Conservation (phyloP, 208 protist genomes). For the Strigomonas culicis region DNA sequence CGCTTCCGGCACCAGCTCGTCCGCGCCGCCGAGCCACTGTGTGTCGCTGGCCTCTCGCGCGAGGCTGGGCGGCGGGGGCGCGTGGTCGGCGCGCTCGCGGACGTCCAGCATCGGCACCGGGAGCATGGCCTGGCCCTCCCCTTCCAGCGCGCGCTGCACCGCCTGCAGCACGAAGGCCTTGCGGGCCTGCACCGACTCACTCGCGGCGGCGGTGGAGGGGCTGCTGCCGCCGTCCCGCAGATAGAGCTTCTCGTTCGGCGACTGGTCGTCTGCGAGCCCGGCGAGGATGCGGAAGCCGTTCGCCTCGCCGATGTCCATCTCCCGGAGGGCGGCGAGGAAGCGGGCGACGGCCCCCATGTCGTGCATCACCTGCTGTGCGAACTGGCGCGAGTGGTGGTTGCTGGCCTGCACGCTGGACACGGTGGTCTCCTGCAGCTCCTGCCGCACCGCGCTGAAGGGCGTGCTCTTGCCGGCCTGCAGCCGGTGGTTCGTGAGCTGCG, state of each 20-base stretch:
- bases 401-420: conserved; percentile 3
- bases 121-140: background rate
- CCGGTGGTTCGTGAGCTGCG: conserved; percentile 10
- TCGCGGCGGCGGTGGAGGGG: background rate
- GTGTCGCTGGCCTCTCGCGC: background rate
- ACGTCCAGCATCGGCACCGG: background rate
- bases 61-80: background rate
- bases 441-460: background rate
- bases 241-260: conserved; percentile 31
- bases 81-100: background rate
- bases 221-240: conserved; percentile 16
- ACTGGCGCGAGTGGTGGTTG: conserved; percentile 15
- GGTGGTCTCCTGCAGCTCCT: conserved; percentile 2
- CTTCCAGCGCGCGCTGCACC: conserved; percentile 39
- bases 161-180: conserved; percentile 58
- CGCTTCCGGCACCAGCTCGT: background rate
- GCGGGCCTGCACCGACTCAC: conserved; percentile 20
- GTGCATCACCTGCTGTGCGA: conserved; percentile 64
- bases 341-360: conserved; percentile 59
- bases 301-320: conserved; percentile 58
- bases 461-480: background rate
- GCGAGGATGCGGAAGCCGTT: conserved; percentile 45
- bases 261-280: conserved; percentile 29
- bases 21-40: too few relatives aligned
- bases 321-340: conserved; percentile 62